A percentile compares a stretch with the other conserved stretches of the same genome.
phyloP scores from a whole-genome alignment of 345 rosid genomes.

The Boechera retrofracta region DNA sequence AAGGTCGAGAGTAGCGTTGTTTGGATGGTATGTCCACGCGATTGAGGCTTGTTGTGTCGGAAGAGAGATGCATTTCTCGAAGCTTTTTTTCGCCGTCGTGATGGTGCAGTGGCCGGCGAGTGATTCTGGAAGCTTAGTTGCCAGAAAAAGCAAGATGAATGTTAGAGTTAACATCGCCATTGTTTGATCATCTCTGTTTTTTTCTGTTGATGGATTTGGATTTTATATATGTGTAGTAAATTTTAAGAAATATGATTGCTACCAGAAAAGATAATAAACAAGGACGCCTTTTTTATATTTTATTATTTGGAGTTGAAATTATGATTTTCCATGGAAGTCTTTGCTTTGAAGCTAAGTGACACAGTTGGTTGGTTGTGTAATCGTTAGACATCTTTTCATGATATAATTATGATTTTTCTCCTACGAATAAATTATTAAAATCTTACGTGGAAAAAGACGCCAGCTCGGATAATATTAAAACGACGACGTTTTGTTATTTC shows the following conservation, averaged over 20 bases:
- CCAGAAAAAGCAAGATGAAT: constrained; percentile 43
- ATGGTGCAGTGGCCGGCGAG: constrained; percentile 68
- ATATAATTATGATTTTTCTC: constrained; percentile 1
- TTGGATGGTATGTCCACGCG: constrained; percentile 91
- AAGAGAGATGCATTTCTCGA: constrained; percentile 74
- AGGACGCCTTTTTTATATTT: constrained; percentile 8
- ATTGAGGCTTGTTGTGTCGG: constrained; percentile 95
- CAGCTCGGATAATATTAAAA: background rate
- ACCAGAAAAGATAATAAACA: constrained; percentile 12
- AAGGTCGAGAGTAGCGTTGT: constrained; percentile 78
- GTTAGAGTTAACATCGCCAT: constrained; percentile 31
- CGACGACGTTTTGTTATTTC: background rate
- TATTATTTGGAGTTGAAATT: background rate
- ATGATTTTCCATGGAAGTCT: constrained; percentile 40
- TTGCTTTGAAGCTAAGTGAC: constrained; percentile 63
- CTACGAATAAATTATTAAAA: constrained; percentile 8
- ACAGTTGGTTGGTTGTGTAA: constrained; percentile 47
- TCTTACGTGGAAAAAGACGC: constrained; percentile 23
- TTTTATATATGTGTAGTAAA: constrained; percentile 13
- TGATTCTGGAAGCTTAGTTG: constrained; percentile 33
- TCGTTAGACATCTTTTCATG: constrained; percentile 31
- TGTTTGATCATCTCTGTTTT: constrained; percentile 27
- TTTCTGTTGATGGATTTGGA: background rate
- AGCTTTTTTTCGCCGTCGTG: constrained; percentile 57
- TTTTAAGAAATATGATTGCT: constrained; percentile 8